Evolutionary conservation across 345 rosid species (phyloP).

Genomic region (Garcia nutans): DNA sequence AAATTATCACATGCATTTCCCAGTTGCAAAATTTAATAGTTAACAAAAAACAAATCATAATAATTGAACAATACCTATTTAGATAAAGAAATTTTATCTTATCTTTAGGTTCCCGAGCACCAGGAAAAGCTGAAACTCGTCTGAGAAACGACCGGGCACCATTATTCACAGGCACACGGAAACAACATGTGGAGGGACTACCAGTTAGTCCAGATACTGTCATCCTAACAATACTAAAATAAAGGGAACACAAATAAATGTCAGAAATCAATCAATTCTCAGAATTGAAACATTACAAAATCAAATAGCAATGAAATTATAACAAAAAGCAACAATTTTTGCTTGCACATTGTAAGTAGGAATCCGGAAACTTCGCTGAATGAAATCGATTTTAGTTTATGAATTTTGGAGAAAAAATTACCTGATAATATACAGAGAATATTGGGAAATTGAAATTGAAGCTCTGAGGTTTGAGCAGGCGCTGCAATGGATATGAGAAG

Average conservation of each 20-base stretch:
- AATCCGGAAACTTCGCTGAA: too few relatives aligned
- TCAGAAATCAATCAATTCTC: neutral
- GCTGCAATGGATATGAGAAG: too few relatives aligned
- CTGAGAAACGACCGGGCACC: conserved; percentile 26
- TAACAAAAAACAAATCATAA: neutral
- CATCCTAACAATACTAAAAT: conserved; percentile 38
- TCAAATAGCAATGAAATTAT: neutral
- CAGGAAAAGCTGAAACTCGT: conserved; percentile 33
- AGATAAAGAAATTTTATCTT: conserved; percentile 24
- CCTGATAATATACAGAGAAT: neutral
- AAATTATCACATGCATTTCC: conserved; percentile 5
- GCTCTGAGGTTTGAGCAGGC: too few relatives aligned
- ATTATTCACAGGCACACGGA: conserved; percentile 32
- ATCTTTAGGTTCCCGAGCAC: conserved; percentile 25
- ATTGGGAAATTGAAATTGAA: too few relatives aligned
- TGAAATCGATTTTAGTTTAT: too few relatives aligned
- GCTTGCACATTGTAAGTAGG: neutral
- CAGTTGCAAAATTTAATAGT: neutral
- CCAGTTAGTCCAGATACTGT: conserved; percentile 54
- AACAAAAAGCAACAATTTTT: neutral
- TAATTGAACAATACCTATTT: conserved; percentile 42
- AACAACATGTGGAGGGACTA: conserved; percentile 54
- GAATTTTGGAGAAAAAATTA: neutral
- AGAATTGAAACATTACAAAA: neutral
- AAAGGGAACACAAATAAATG: neutral